Conservation (phyloP, 2,329 filamentous ascomycete species). For the Amauroascus niger region DNA sequence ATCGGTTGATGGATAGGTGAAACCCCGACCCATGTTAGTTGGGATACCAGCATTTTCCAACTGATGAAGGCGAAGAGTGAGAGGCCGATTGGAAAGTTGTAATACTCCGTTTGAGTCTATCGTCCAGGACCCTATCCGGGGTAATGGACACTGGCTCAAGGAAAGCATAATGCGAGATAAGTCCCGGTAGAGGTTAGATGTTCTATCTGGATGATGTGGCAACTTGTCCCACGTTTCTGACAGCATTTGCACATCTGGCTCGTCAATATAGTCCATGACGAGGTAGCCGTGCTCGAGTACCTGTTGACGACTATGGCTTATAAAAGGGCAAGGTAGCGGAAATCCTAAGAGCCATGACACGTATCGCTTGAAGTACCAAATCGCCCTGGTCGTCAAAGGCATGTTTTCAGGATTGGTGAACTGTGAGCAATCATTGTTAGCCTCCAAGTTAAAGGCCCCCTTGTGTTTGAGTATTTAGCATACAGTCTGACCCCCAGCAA, state of each 20-base stretch:
- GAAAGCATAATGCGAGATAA: slow-evolving; percentile 22
- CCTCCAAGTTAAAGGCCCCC: background rate
- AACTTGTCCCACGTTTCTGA: slow-evolving; percentile 19
- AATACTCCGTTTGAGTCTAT: slow-evolving; percentile 25
- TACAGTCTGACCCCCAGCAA: slow-evolving; percentile 21
- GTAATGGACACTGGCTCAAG: slow-evolving; percentile 20
- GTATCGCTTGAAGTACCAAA: background rate
- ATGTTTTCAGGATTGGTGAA: background rate
- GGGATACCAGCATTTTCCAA: slow-evolving; percentile 30
- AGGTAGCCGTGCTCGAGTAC: slow-evolving; percentile 18
- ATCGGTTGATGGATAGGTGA: slow-evolving; percentile 27
- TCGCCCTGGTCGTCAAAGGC: background rate
- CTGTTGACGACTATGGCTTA: background rate
- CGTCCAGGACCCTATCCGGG: slow-evolving; percentile 28
- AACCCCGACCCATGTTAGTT: slow-evolving; percentile 23
- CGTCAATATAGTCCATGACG: slow-evolving; percentile 20
- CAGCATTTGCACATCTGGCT: slow-evolving; percentile 18
- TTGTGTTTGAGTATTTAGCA: background rate
- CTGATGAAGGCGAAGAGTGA: slow-evolving; percentile 25
- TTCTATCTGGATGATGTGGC: slow-evolving; percentile 1
- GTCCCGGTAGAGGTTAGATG: slow-evolving; percentile 19
- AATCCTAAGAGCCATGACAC: background rate
- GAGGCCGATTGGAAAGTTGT: slow-evolving; percentile 30
- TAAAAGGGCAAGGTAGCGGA: background rate
- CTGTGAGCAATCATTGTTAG: background rate